These are phyloP conservation scores for Trichoderma sp. DNA, from an alignment of 2,329 filamentous ascomycete species.

Conservation along the genomic window DNA sequence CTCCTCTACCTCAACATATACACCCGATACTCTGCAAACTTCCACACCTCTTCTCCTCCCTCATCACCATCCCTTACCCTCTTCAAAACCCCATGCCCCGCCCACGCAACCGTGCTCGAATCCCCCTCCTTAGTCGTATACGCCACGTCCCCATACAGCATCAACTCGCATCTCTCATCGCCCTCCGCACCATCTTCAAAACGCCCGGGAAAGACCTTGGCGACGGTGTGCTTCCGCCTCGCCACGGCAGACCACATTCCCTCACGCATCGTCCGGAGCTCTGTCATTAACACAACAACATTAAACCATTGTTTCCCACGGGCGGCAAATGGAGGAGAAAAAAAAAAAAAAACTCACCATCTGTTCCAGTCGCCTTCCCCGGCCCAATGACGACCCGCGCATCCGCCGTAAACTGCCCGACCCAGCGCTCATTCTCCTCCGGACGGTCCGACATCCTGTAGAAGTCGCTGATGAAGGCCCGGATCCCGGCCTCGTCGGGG, in stretches of 20 bases:
- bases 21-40: constrained; percentile 40
- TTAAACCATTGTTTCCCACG: neutral
- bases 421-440: constrained; percentile 49
- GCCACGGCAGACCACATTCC: constrained; percentile 50
- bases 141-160: constrained; percentile 40
- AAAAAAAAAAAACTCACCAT: constrained; percentile 36
- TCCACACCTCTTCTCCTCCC: constrained; percentile 38
- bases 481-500: constrained; percentile 38
- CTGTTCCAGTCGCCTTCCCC: constrained; percentile 42
- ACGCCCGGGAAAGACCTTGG: constrained; percentile 47
- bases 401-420: constrained; percentile 46
- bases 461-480: constrained; percentile 48
- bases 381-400: constrained; percentile 49
- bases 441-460: constrained; percentile 49
- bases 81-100: constrained; percentile 39
- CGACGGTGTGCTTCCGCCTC: constrained; percentile 46
- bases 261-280: constrained; percentile 45
- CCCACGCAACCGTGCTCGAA: constrained; percentile 37
- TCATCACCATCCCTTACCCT: constrained; percentile 32
- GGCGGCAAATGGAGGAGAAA: neutral
- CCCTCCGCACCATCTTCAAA: constrained; percentile 33
- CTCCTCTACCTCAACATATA: constrained; percentile 37
- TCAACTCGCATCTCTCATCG: constrained; percentile 38
- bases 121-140: constrained; percentile 37
- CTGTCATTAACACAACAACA: constrained; percentile 40